Conservation (phyloP, 176 grass and related monocot species). For the Oropetium thomaeum region DNA sequence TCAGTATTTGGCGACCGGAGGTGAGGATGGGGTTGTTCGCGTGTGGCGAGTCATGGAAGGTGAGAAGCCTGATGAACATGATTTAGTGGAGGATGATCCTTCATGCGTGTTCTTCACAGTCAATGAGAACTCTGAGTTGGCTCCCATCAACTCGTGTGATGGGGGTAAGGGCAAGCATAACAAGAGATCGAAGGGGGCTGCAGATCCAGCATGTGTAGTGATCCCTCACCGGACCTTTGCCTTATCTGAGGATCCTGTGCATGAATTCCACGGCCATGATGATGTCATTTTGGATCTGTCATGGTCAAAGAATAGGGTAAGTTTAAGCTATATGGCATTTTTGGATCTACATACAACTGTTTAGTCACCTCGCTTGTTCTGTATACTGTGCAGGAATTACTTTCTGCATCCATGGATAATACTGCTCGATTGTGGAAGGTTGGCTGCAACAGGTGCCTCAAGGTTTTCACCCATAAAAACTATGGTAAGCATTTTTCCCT, state of each 20-base stretch:
- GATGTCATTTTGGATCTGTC: constrained; percentile 83
- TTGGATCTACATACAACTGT: constrained; percentile 17
- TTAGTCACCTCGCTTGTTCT: constrained; percentile 19
- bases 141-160: constrained; percentile 41
- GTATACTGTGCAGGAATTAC: constrained; percentile 52
- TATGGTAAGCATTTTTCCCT: constrained; percentile 55
- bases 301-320: constrained; percentile 84
- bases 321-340: constrained; percentile 7
- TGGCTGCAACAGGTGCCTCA: constrained; percentile 59
- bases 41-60: constrained; percentile 75
- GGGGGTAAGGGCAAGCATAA: constrained; percentile 50
- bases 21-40: constrained; percentile 74
- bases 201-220: constrained; percentile 66
- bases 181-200: constrained; percentile 39
- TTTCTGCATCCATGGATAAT: constrained; percentile 85
- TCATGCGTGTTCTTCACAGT: constrained; percentile 68
- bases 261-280: constrained; percentile 70
- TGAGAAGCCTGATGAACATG: constrained; percentile 30
- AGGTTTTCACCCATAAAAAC: constrained; percentile 78
- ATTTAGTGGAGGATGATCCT: constrained; percentile 59
- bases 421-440: constrained; percentile 81
- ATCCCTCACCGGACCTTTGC: constrained; percentile 69
- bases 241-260: constrained; percentile 53
- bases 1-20: constrained; percentile 74
- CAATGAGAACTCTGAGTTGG: constrained; percentile 63